These are phyloP conservation scores for Geotrichum macrosporum DNA, from an alignment of 1,139 yeast genomes.

Conservation along the genomic window DNA sequence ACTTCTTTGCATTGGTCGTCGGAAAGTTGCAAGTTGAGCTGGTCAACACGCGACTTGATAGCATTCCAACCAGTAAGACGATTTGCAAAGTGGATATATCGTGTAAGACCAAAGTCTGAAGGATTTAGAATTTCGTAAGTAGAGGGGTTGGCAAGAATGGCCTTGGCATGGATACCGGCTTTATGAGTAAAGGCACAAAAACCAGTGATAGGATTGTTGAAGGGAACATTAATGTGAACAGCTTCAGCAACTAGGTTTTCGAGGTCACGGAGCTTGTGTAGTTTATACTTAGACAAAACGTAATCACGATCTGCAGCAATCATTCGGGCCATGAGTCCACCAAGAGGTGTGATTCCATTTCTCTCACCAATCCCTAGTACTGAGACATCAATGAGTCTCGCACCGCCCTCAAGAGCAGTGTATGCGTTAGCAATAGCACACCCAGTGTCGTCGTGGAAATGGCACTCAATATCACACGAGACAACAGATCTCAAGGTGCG, in stretches of 20 bases:
- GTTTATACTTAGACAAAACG: constrained; percentile 89
- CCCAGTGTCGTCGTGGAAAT: constrained; percentile 98
- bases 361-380: constrained; percentile 98
- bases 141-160: constrained; percentile 95
- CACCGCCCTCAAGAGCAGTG: constrained; percentile 98
- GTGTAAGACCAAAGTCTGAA: constrained; percentile 86
- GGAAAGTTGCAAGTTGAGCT: constrained; percentile 80
- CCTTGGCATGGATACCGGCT: constrained; percentile 99
- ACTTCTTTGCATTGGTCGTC: constrained; percentile 96
- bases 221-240: constrained; percentile 93
- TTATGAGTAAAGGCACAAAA: constrained; percentile 99
- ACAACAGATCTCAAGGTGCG: constrained; percentile 91
- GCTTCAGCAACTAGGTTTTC: constrained; percentile 97
- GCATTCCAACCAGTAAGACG: constrained; percentile 99
- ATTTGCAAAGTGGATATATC: constrained; percentile 96
- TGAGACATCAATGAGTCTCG: constrained; percentile 88
- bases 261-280: constrained; percentile 91
- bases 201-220: constrained; percentile 98
- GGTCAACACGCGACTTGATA: constrained; percentile 96
- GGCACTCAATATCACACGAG: constrained; percentile 96
- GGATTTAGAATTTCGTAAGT: constrained; percentile 96
- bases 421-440: constrained; percentile 98
- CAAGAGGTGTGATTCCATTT: constrained; percentile 96
- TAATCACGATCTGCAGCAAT: constrained; percentile 97
- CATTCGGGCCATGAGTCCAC: constrained; percentile 99